A percentile compares a stretch with the other conserved stretches of the same genome.
Conservation (phyloP, 2,329 filamentous ascomycete species). For the Epichloe bromicola region DNA sequence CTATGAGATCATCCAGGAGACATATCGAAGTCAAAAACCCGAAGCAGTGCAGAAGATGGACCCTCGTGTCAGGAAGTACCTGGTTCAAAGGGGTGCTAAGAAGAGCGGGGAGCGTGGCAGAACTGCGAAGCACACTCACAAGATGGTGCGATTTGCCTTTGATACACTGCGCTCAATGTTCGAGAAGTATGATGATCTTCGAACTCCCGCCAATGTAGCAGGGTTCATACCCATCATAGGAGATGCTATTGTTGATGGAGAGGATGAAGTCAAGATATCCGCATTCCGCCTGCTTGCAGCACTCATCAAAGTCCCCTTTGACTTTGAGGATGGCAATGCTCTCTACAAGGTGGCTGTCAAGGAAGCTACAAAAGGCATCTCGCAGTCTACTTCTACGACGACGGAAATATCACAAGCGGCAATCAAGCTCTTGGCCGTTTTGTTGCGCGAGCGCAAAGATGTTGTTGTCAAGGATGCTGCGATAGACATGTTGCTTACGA, state of each 20-base stretch:
- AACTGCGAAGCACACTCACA: constrained; percentile 71
- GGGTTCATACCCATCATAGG: constrained; percentile 85
- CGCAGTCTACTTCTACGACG: constrained; percentile 62
- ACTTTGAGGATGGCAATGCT: constrained; percentile 51
- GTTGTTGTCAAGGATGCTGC: constrained; percentile 68
- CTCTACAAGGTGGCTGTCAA: constrained; percentile 66
- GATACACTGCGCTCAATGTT: constrained; percentile 78
- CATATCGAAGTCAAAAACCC: constrained; percentile 53
- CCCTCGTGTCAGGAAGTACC: constrained; percentile 54
- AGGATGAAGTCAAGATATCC: constrained; percentile 87
- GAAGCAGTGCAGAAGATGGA: constrained; percentile 42
- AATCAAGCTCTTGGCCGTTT: constrained; percentile 73
- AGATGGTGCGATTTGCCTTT: constrained; percentile 75
- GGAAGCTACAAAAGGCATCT: constrained; percentile 70
- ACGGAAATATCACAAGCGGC: constrained; percentile 78
- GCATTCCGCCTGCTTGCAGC: constrained; percentile 74
- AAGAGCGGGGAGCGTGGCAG: constrained; percentile 58
- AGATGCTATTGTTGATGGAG: constrained; percentile 68
- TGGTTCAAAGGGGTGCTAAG: constrained; percentile 68
- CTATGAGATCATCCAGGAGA: constrained; percentile 83
- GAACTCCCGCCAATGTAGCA: constrained; percentile 64
- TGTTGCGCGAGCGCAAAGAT: constrained; percentile 68
- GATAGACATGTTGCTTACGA: constrained; percentile 68
- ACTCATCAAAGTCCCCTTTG: constrained; percentile 72
- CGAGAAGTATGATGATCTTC: constrained; percentile 70